Evolutionary conservation across 2,329 filamentous ascomycete genomes (phyloP).

Genomic region (Spiromastix sp.): DNA sequence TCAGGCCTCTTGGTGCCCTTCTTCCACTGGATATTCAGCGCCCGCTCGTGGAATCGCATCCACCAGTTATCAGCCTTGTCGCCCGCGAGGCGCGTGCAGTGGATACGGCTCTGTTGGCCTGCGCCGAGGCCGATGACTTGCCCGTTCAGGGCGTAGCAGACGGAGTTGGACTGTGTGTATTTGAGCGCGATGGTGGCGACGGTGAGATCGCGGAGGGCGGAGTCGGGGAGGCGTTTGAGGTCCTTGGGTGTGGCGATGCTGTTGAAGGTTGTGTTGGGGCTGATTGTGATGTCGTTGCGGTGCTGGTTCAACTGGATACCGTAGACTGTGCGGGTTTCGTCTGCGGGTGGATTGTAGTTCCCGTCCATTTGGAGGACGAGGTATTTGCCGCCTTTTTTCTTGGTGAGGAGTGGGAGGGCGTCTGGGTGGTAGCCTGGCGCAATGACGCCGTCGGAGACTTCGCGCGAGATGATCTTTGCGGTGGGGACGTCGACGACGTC

Average conservation of each 20-base stretch:
- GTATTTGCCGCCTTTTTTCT: conserved; percentile 98
- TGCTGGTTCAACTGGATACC: conserved; percentile 81
- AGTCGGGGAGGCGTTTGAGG: conserved; percentile 59
- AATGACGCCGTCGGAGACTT: conserved; percentile 95
- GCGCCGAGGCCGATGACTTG: conserved; percentile 91
- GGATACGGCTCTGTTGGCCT: conserved; percentile 93
- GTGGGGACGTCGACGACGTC: conserved; percentile 85
- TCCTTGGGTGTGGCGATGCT: conserved; percentile 82
- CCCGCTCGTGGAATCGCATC: conserved; percentile 92
- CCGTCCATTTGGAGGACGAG: conserved; percentile 91
- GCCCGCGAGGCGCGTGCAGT: conserved; percentile 93
- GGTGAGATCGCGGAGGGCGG: conserved; percentile 78
- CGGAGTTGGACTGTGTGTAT: conserved; percentile 98
- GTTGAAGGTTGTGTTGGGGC: conserved; percentile 68
- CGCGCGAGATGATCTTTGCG: conserved; percentile 93
- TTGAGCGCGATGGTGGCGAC: conserved; percentile 96
- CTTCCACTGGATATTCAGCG: conserved; percentile 88
- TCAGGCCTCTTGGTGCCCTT: conserved; percentile 92
- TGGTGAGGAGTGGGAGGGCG: conserved; percentile 81
- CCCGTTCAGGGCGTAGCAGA: conserved; percentile 91
- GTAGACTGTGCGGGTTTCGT: conserved; percentile 80
- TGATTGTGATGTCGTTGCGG: conserved; percentile 84
- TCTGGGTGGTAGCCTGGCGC: conserved; percentile 77
- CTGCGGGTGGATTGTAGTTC: conserved; percentile 61
- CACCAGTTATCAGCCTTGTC: conserved; percentile 99